Evolutionary conservation across 805 yeast species (phyloP), one percentile per base, ranked within the genome.

Genomic region (Brettanomyces nanus): DNA sequence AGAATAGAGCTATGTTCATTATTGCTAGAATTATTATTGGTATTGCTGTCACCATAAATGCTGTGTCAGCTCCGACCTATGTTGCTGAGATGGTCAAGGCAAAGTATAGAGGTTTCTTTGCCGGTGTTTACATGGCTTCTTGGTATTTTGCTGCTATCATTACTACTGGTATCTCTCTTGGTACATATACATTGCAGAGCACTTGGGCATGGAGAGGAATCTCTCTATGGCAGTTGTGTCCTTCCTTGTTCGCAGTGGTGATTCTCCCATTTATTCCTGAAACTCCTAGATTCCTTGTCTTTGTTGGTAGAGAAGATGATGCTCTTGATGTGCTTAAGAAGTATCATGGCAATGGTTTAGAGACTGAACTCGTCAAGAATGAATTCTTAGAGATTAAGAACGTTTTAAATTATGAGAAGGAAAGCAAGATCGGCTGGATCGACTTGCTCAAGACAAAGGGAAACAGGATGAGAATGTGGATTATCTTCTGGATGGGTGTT

Each of bases 21-120:
- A 51, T 56, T 26, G 61, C 60, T 6, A 54, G 69, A 42, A 48
- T 64, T 22, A 44, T 65, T 10, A 43, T 63, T 33, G 69, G 69
- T 20, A 40, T 60, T 31, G 68, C 65, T 3, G 48, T 45, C n/a
- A 48, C 54, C 11, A 38, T 59, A 21, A 55, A 56, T 30, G 49
- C 54, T 6, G 53, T 50, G 19, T 48, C 63, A 9, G 62, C 66
- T 29, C 60, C 65, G 19, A 52, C 61, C 3, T 57, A 58, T 38
- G 55, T 61, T 20, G 54, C 63, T 10, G 68, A 63, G 43, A 48
- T 61, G 29, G 54, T 53, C n/a, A 54, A 48, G 28, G 47, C 59
- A 10, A 45, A 52, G 21, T 45, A 52, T 23, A 51, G 66, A 45
- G 65, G 59, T 19, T 42, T 52, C 18, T 35, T 52, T 9, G 45